Percentiles rank a stretch among this genome's conserved stretches.
Conservation (phyloP, 305 asterid genomes). For the Fraxinus paxiana region DNA sequence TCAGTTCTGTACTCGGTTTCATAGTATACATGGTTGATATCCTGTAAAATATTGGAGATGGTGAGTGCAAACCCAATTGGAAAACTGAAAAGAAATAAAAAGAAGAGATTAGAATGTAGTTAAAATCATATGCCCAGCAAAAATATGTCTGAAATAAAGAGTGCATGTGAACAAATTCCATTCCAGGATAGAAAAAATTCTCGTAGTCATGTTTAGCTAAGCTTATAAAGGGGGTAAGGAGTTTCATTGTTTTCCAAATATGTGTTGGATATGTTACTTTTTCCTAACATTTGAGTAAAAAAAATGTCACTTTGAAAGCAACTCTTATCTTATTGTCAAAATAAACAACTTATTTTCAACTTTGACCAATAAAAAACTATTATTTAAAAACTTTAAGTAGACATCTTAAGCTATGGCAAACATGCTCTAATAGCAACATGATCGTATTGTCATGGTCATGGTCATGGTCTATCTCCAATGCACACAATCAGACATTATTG, state of each 20-base stretch:
- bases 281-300: not conserved
- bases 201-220: not conserved
- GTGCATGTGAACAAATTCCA: not conserved
- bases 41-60: slow-evolving; percentile 40
- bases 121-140: not conserved
- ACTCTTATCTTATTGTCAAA: not conserved
- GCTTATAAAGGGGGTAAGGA: not conserved
- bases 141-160: not conserved
- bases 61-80: not conserved
- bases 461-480: not conserved
- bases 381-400: not conserved
- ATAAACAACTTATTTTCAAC: not conserved
- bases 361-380: not conserved
- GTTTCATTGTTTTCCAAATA: not conserved
- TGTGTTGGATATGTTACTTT: not conserved
- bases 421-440: not conserved
- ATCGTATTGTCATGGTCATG: not conserved
- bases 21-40: slow-evolving; percentile 66
- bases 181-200: not conserved
- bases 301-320: not conserved
- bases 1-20: slow-evolving; percentile 80
- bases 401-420: not conserved
- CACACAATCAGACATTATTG: not conserved
- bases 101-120: not conserved
- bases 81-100: not conserved